Evolutionary conservation across 2,329 filamentous ascomycete genomes (phyloP).

Genomic region (Ascochyta fabae): DNA sequence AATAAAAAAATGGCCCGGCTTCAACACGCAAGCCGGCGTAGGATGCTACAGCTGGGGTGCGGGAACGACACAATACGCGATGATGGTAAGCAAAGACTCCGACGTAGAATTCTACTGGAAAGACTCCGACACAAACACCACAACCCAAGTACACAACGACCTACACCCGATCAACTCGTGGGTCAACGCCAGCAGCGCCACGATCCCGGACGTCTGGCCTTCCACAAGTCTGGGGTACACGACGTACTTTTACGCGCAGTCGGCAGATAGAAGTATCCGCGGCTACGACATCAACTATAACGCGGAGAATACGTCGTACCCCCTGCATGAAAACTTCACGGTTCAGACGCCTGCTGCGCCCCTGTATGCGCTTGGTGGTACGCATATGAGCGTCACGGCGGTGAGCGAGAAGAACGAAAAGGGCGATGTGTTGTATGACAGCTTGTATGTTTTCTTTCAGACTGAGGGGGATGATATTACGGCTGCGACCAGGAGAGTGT

Average conservation of each 20-base stretch:
- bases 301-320: constrained; percentile 49
- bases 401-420: constrained; percentile 35
- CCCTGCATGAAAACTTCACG: constrained; percentile 38
- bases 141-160: constrained; percentile 27
- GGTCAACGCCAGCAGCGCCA: constrained; percentile 34
- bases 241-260: constrained; percentile 53
- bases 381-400: constrained; percentile 50
- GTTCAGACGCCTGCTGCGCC: constrained; percentile 40
- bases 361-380: constrained; percentile 45
- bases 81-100: constrained; percentile 51
- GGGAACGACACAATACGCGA: constrained; percentile 51
- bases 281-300: constrained; percentile 50
- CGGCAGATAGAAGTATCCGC: constrained; percentile 43
- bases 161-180: constrained; percentile 52
- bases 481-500: constrained; percentile 33
- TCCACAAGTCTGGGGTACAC: constrained; percentile 52
- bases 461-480: constrained; percentile 39
- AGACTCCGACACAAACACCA: constrained; percentile 47
- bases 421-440: constrained; percentile 27
- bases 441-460: constrained; percentile 45
- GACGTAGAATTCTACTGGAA: constrained; percentile 54
- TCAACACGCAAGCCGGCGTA: constrained; percentile 54
- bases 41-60: constrained; percentile 54
- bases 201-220: constrained; percentile 49
- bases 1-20: constrained; percentile 47